Evolutionary conservation across 805 yeast genomes (phyloP).

Genomic region (Wickerhamomyces sydowiorum): DNA sequence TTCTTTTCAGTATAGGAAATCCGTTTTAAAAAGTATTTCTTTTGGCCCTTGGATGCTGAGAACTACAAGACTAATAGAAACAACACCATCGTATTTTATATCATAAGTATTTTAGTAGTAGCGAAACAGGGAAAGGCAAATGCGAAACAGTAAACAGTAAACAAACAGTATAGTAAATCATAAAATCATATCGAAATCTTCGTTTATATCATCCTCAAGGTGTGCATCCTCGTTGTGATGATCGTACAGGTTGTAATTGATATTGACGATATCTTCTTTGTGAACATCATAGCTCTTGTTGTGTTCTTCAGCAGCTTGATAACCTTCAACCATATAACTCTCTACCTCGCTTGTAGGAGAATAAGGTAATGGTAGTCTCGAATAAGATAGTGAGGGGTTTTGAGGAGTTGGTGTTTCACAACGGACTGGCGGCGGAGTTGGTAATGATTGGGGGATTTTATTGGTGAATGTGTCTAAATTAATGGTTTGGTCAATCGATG

Average conservation of each 20-base stretch:
- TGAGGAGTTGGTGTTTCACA: background rate
- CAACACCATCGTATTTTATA: too few species aligned
- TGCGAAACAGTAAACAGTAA: background rate
- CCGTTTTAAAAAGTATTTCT: too few species aligned
- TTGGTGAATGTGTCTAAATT: constrained; percentile 9
- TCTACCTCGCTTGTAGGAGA: constrained; percentile 22
- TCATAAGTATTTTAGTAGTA: background rate
- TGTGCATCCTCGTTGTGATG: constrained; percentile 18
- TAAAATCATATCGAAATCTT: constrained; percentile 18
- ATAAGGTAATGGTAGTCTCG: constrained; percentile 2
- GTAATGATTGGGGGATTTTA: background rate
- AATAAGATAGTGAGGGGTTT: background rate
- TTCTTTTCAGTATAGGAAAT: too few species aligned
- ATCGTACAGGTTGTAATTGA: constrained; percentile 22
- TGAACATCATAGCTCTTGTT: constrained; percentile 19
- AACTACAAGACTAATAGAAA: too few species aligned
- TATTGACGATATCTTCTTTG: constrained; percentile 19
- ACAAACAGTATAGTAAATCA: background rate
- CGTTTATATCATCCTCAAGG: constrained; percentile 6
- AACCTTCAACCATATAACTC: constrained; percentile 23
- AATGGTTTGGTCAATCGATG: constrained; percentile 14
- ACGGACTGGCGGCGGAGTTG: background rate
- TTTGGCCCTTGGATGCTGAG: too few species aligned
- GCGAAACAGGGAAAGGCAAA: too few species aligned
- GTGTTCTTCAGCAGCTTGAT: constrained; percentile 9